Evolutionary conservation across 2,329 filamentous ascomycete genomes (phyloP), one percentile per base, ranked within the genome.

Genomic region (Fusarium verrucosum): DNA sequence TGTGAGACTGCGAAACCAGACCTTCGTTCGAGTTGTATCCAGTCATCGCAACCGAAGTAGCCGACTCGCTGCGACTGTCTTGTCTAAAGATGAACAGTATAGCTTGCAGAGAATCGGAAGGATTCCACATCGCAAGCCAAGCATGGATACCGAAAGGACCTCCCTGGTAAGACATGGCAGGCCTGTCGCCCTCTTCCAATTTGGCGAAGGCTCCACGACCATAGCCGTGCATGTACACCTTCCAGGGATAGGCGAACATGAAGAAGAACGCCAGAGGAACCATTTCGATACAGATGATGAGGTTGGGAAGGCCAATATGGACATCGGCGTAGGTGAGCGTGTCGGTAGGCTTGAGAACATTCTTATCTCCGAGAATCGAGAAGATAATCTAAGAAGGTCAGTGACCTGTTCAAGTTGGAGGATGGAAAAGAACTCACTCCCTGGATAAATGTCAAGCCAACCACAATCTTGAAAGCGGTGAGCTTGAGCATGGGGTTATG

Each of bases 301-400:
- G 37, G 22, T 65, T 69, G 22, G 68, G 68, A 1, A 70, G 67
- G 2, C 68, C 65, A 5, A 70, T 32, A 16, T 70, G 53, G 4
- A 70, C 49, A 36, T 70, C 68, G 1, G 68, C 68, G 13, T 52
- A 70, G 1, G 68, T 70, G 2, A 70, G 65, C 2, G 46, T 58
- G 13, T 59, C 51, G 10, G 59, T 67, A 2, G 51, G 49, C 7
- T 62, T 49, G 5, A 70, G 65, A 2, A 44, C 40, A 1, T 42
- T 26, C 6, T 35, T 41, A 11, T 69, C 65, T 2, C 43, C 53
- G 10, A 70, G 65, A 8, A 69, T 52, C 20, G 44, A 57, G 9
- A 70, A 70, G 11, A 70, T 25, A 5, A 66, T 58, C 58, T 62
- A 8, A 5, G 30, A 2, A 1, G 2, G 35, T 69, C 22, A 52